phyloP scores from a whole-genome alignment of 148 eudicot species.

The Silene conica region DNA sequence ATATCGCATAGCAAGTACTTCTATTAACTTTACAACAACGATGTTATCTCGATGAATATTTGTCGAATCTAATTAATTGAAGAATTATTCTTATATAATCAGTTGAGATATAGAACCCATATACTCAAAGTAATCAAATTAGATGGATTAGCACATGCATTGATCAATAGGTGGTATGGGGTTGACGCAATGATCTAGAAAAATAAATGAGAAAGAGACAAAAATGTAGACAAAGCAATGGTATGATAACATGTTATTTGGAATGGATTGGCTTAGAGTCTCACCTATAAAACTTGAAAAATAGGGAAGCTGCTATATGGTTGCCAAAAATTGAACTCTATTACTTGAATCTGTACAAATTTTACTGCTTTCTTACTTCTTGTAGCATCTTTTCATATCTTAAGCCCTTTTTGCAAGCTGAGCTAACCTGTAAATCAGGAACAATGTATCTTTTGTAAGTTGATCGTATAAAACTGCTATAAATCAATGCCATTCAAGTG shows the following conservation, averaged over 20 bases:
- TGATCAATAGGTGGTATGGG: background rate
- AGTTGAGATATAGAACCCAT: no score
- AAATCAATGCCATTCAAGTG: no score
- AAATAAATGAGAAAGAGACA: background rate
- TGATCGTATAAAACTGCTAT: no score
- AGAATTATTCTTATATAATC: no score
- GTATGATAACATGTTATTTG: background rate
- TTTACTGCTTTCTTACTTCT: constrained; percentile 53
- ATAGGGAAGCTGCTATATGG: background rate
- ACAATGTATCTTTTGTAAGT: no score
- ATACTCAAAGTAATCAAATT: no score
- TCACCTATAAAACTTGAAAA: constrained; percentile 15
- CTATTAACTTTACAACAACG: no score
- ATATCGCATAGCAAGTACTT: no score
- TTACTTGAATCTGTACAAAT: constrained; percentile 17
- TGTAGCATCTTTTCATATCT: constrained; percentile 61
- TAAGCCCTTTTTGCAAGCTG: constrained; percentile 70
- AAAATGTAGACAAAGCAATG: background rate
- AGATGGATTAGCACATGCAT: background rate
- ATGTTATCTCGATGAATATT: no score
- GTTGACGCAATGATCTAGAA: background rate
- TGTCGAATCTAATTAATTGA: no score
- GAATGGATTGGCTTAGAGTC: constrained; percentile 1
- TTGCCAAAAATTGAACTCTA: constrained; percentile 7
- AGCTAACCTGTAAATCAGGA: constrained; percentile 39